Evolutionary conservation across 495 filamentous ascomycete species (phyloP), one percentile per base, ranked within the genome.

Genomic region (Trichoderma erinaceum): DNA sequence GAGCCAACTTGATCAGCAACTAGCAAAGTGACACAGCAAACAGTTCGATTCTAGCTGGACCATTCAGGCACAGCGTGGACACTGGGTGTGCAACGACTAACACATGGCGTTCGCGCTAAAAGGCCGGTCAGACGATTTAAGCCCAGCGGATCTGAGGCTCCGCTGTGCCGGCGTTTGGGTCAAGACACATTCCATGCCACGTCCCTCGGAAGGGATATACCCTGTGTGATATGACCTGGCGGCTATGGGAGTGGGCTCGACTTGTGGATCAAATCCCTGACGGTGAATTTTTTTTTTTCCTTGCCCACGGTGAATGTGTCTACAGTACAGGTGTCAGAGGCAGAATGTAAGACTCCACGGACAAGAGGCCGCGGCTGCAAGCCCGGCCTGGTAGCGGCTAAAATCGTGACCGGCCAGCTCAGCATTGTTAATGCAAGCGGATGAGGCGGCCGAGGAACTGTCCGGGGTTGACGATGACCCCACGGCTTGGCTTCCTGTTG

Each of bases 121-220:
- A 61, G 11, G 52, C 25, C 12, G 25, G 52, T 23, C 25, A 29
- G 52, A 61, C 18, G 18, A 29, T 29, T 61, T 29, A 61, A 61
- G 25, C 21, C 52, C 52, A 61, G 52, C 52, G 52, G 52, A 61
- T 61, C 52, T 61, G 21, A 61, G 52, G 52, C 52, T 61, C 52
- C 52, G 52, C 52, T 11, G 21, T 61, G 52, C 52, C 48, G 48
- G 48, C 15, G 23, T 18, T 25, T 11, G 7, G 10, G 18, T 8
- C 21, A 61, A 27, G 1, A 50, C 46, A n/a, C 41, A n/a, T 7
- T 50, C 15, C 15, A 21, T n/a, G 46, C 18, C 21, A n/a, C 46
- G 46, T 21, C 13, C 7, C 16, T 50, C 16, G 1, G 15, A 50
- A 50, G 46, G 15, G 21, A 50, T 15, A 50, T 50, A 2, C 46